These are phyloP conservation scores for Tylopilus sp. DNA, from an alignment of 768 basidiomycete species.

Conservation along the genomic window DNA sequence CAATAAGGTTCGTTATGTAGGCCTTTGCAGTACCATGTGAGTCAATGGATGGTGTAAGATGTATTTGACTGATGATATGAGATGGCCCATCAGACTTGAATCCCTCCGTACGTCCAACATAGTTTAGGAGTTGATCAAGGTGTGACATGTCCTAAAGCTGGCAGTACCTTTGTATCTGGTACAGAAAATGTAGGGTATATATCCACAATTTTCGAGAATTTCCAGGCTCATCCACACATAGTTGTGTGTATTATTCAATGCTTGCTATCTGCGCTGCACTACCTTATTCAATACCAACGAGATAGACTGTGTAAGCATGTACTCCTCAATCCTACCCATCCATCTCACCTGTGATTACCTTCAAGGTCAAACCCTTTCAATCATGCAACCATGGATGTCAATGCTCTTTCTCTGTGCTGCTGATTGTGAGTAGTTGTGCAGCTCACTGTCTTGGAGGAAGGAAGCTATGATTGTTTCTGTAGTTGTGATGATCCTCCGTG, in stretches of 20 bases:
- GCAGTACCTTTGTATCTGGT: too few species aligned
- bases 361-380: neutral
- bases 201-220: too few species aligned
- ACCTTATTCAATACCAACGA: neutral
- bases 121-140: too few species aligned
- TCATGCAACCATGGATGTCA: neutral
- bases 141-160: too few species aligned
- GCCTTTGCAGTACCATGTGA: neutral
- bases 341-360: neutral
- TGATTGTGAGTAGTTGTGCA: constrained; percentile 1
- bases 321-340: neutral
- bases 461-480: neutral
- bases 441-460: neutral
- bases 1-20: neutral
- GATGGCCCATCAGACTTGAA: neutral
- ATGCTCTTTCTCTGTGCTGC: neutral
- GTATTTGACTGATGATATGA: neutral
- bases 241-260: too few species aligned
- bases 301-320: neutral
- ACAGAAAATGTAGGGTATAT: too few species aligned
- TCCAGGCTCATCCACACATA: too few species aligned
- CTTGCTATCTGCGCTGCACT: too few species aligned
- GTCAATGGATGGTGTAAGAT: neutral
- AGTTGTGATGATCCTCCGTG: neutral
- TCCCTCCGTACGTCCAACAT: neutral